Conservation (phyloP, 495 filamentous ascomycete species). For the Sabuloglossum arenarium region DNA sequence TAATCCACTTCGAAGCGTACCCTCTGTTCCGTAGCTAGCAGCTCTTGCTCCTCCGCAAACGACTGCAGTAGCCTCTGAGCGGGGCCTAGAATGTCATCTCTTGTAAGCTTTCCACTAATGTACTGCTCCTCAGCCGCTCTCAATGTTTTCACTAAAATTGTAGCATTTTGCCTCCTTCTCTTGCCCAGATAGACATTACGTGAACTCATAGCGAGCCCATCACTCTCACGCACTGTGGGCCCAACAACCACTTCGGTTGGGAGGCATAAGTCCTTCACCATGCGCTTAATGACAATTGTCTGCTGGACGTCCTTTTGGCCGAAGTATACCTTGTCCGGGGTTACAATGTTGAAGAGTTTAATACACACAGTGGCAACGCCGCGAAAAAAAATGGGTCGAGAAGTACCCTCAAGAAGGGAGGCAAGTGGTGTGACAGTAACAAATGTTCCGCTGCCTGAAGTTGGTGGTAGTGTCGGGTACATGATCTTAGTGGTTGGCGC, state of each 20-base stretch:
- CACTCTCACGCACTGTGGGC: slow-evolving; percentile 50
- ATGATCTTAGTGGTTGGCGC: slow-evolving; percentile 63
- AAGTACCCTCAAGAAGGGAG: slow-evolving; percentile 60
- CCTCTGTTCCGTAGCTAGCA: slow-evolving; percentile 35
- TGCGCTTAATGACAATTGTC: slow-evolving; percentile 65
- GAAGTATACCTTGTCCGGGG: slow-evolving; percentile 80
- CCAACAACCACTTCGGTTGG: slow-evolving; percentile 53
- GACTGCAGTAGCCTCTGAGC: slow-evolving; percentile 31
- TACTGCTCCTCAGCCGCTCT: slow-evolving; percentile 50
- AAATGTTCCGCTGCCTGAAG: slow-evolving; percentile 73
- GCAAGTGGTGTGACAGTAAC: slow-evolving; percentile 79
- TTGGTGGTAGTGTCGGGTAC: slow-evolving; percentile 70
- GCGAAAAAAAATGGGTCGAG: slow-evolving; percentile 85
- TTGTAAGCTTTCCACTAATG: slow-evolving; percentile 27
- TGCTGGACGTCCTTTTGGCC: slow-evolving; percentile 98
- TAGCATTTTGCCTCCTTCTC: slow-evolving; percentile 47
- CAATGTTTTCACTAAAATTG: slow-evolving; percentile 46
- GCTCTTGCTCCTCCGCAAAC: slow-evolving; percentile 37
- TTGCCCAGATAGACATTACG: slow-evolving; percentile 82
- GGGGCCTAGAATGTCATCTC: slow-evolving; percentile 44
- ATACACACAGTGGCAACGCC: slow-evolving; percentile 93
- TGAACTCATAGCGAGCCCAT: slow-evolving; percentile 85
- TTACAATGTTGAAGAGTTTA: slow-evolving; percentile 88
- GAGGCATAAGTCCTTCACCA: slow-evolving; percentile 81
- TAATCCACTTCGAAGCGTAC: slow-evolving; percentile 74